Conservation (phyloP, 148 eudicot species). For the Chenopodium formosanum region DNA sequence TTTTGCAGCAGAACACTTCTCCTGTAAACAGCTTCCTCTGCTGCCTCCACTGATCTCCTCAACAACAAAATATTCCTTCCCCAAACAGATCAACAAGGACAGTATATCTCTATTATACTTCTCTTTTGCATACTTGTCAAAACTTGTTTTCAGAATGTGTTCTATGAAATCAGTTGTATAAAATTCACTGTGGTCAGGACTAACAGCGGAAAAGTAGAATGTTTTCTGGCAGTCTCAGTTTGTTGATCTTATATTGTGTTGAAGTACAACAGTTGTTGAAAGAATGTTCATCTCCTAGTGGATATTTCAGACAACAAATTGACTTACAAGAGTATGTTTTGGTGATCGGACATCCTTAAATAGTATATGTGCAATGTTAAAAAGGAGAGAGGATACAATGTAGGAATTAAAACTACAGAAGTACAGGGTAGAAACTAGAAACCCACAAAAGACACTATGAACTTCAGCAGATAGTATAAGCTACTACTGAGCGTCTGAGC, state of each 20-base stretch:
- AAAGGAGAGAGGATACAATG: too few relatives aligned
- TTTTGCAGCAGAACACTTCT: slow-evolving; percentile 38
- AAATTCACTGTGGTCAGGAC: slow-evolving; percentile 46
- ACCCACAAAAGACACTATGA: too few relatives aligned
- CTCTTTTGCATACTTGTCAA: slow-evolving; percentile 59
- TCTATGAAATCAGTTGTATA: slow-evolving; percentile 67
- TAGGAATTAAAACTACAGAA: too few relatives aligned
- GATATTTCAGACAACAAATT: slow-evolving; percentile 34
- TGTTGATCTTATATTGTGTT: slow-evolving; percentile 50
- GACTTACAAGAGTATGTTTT: slow-evolving; percentile 58
- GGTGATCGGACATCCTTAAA: not conserved
- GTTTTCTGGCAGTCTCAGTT: slow-evolving; percentile 42
- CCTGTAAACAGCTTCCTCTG: slow-evolving; percentile 69
- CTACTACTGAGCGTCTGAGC: too few relatives aligned
- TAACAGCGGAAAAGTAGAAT: slow-evolving; percentile 56
- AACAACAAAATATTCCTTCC: slow-evolving; percentile 67
- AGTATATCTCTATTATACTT: slow-evolving; percentile 32
- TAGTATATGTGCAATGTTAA: too few relatives aligned
- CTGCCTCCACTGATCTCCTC: slow-evolving; percentile 64
- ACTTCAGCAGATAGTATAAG: too few relatives aligned
- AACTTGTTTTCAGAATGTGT: slow-evolving; percentile 64
- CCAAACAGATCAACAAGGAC: slow-evolving; percentile 57
- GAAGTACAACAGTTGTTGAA: slow-evolving; percentile 43
- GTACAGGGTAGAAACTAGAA: too few relatives aligned
- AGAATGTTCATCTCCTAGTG: slow-evolving; percentile 34